Conservation (phyloP, 78 protist genomes). For the Chrysochromulina parva region DNA sequence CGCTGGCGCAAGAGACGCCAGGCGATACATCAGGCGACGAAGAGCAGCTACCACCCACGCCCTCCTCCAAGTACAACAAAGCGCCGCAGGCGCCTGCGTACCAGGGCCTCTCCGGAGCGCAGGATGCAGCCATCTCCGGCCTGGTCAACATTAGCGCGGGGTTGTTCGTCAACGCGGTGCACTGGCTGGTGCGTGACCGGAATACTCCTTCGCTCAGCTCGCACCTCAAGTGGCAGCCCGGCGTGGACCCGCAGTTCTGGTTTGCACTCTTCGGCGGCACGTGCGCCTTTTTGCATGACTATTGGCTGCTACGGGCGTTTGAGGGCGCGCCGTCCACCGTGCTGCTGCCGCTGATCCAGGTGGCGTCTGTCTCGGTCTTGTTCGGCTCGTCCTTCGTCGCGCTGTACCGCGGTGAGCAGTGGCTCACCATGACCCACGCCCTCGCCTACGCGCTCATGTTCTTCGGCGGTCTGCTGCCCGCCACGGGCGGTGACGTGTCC, state of each 20-base stretch:
- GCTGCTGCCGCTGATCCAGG: not conserved
- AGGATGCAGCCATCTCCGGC: not conserved
- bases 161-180: not conserved
- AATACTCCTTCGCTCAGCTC: too few species aligned
- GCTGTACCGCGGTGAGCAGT: not conserved
- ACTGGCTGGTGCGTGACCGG: too few species aligned
- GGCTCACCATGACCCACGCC: not conserved
- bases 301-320: not conserved
- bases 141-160: not conserved
- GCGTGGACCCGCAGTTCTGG: not conserved
- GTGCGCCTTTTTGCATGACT: not conserved
- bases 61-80: too few species aligned
- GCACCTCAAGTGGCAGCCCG: not conserved
- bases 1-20: not conserved
- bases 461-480: not conserved
- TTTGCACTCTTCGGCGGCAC: not conserved
- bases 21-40: not conserved
- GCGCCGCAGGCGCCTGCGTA: too few species aligned
- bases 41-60: not conserved
- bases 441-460: not conserved
- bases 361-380: not conserved
- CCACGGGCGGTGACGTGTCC: not conserved
- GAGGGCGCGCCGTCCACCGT: not conserved
- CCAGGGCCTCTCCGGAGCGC: too few species aligned
- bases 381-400: not conserved